Evolutionary conservation across 345 rosid species (phyloP), one percentile per base, ranked within the genome.

Genomic region (Rhizophora mangle): DNA sequence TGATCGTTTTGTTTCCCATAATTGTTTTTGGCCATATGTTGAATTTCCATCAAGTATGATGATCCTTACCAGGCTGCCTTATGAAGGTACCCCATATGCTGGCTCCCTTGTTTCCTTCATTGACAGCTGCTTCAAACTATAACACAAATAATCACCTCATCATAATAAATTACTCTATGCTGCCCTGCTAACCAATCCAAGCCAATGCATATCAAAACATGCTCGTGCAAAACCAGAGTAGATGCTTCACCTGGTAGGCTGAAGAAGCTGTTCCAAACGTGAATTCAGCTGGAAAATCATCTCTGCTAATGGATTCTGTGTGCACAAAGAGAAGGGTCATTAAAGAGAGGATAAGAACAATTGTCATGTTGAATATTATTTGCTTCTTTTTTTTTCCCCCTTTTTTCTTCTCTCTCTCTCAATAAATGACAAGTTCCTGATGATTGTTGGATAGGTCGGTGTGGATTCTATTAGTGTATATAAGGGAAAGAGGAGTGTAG

Each of bases 71-170:
- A 75, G 93, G 85, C 74, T 84, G 84, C 81, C 80, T 87, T 2
- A 90, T 78, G 84, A 91, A 89, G 19, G 97, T 85, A 53, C 91
- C 97, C 96, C 97, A 91, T 77, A 89, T 88, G 80, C 95, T 94
- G 10, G 76, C 72, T 77, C 95, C 97, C 75, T 88, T 94, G 80
- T 94, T 88, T 49, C 98, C 98, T 85, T 94, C 95, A 47, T 84
- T 71, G 9, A 81, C 93, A 67, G 93, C 96, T 77, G 96, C 96
- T 87, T 91, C 98, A 68, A 88, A 94, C 98, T 94, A 69, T 37
- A 57, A 63, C 24, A 70, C 21, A 39, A 9, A 65, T 9, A 6
- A 57, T 56, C 30, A 27, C 3, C 18, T 2, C 24, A 32, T 8
- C 8, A 73, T 70, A 22, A 18, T 19, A 51, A 16, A 30, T 21